Evolutionary conservation across 1,284 basidiomycete species (phyloP).

Genomic region (Cryptococcus deneoformans): DNA sequence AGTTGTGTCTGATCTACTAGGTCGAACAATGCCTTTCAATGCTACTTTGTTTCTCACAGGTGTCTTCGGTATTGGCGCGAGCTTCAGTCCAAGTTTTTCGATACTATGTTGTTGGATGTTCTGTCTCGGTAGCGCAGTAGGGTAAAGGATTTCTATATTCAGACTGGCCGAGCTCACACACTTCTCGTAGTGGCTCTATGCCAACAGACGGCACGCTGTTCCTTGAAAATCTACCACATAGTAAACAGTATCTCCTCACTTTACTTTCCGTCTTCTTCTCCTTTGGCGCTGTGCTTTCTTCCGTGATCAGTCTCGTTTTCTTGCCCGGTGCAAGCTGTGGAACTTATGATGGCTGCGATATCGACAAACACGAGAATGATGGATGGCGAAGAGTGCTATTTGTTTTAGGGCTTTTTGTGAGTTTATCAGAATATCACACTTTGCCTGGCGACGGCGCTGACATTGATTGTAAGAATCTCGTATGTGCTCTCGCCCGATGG

Average conservation of each 20-base stretch:
- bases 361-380: constrained; percentile 61
- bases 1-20: constrained; percentile 78
- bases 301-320: constrained; percentile 70
- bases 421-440: constrained; percentile 32
- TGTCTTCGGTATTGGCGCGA: constrained; percentile 79
- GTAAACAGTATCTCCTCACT: constrained; percentile 89
- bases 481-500: constrained; percentile 82
- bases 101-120: constrained; percentile 77
- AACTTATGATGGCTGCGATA: constrained; percentile 51
- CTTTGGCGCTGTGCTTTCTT: constrained; percentile 79
- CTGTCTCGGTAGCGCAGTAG: constrained; percentile 81
- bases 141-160: constrained; percentile 19
- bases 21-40: constrained; percentile 87
- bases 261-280: constrained; percentile 98
- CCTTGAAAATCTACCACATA: constrained; percentile 88
- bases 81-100: constrained; percentile 67
- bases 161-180: neutral
- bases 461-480: constrained; percentile 61
- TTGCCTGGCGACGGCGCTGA: neutral
- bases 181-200: constrained; percentile 63
- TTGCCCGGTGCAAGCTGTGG: constrained; percentile 74
- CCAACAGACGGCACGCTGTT: constrained; percentile 94
- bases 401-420: constrained; percentile 64
- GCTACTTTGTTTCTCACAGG: constrained; percentile 86
- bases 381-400: constrained; percentile 85